Conservation (phyloP, 768 basidiomycete species). For the Termitomyces sp. region DNA sequence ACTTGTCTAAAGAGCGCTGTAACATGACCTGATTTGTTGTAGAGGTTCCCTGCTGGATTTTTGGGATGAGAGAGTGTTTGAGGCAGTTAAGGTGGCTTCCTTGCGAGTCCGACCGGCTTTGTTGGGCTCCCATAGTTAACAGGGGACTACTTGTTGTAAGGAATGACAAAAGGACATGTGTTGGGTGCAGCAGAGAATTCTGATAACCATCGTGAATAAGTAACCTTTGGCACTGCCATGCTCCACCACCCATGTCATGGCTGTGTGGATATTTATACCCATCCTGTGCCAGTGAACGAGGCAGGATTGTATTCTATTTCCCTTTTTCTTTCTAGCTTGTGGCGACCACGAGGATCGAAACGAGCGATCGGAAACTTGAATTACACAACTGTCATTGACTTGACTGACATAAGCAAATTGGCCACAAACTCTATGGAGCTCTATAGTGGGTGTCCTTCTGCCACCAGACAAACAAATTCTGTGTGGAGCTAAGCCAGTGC, state of each 20-base stretch:
- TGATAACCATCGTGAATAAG: neutral
- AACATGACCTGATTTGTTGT: neutral
- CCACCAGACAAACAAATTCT: too few relatives aligned
- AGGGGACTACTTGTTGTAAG: neutral
- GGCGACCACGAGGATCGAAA: conserved; percentile 2
- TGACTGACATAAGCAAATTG: too few relatives aligned
- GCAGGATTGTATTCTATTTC: too few relatives aligned
- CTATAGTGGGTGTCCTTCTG: neutral
- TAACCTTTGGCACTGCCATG: too few relatives aligned
- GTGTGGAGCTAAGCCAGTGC: too few relatives aligned
- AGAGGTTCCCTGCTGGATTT: conserved; percentile 9
- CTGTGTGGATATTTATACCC: neutral
- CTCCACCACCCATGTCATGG: too few relatives aligned
- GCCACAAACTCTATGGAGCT: too few relatives aligned
- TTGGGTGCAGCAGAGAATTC: too few relatives aligned
- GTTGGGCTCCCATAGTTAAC: conserved; percentile 29
- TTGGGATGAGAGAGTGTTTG: conserved; percentile 10
- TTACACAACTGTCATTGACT: too few relatives aligned
- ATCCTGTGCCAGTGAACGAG: too few relatives aligned
- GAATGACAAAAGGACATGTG: neutral
- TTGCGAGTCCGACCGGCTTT: conserved; percentile 21
- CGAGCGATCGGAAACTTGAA: neutral
- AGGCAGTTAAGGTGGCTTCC: conserved; percentile 18
- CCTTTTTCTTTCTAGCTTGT: too few relatives aligned
- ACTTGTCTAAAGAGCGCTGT: neutral